Percentiles rank a stretch among this genome's conserved stretches.
These are phyloP conservation scores for Clonostachys sp. DNA, from an alignment of 2,329 filamentous ascomycete genomes.

Conservation along the genomic window DNA sequence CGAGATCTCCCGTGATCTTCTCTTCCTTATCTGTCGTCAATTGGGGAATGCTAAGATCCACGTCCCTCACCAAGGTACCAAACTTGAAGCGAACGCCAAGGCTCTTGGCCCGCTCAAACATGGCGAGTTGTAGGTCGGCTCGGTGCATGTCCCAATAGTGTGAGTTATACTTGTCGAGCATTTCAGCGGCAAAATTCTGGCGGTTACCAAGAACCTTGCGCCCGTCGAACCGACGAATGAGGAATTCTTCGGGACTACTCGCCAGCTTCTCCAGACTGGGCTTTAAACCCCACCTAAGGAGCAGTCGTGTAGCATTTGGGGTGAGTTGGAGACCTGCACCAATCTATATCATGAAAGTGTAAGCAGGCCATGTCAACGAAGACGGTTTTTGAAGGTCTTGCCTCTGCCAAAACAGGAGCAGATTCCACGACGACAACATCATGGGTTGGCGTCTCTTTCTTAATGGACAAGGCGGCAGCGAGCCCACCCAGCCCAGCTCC, in stretches of 20 bases:
- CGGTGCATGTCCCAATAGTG: constrained; percentile 58
- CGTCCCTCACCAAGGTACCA: background rate
- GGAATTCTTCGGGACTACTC: constrained; percentile 38
- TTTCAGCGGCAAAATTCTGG: constrained; percentile 44
- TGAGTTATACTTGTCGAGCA: constrained; percentile 47
- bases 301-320: constrained; percentile 19
- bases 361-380: too few species aligned
- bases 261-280: constrained; percentile 28
- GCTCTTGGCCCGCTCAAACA: background rate
- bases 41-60: background rate
- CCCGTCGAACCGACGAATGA: constrained; percentile 49
- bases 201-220: constrained; percentile 40
- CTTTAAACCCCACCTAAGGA: constrained; percentile 14
- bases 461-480: constrained; percentile 6
- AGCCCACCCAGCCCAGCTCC: constrained; percentile 1
- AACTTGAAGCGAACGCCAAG: background rate
- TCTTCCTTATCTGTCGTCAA: constrained; percentile 5
- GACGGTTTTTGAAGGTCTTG: too few species aligned
- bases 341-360: constrained; percentile 4
- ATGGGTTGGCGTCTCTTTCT: too few species aligned
- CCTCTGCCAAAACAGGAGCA: too few species aligned
- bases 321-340: constrained; percentile 22
- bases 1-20: constrained; percentile 1
- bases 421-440: too few species aligned
- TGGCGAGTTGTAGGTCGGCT: constrained; percentile 47